These are phyloP conservation scores for Citrus inodora DNA, from an alignment of 345 rosid genomes.

Conservation along the genomic window DNA sequence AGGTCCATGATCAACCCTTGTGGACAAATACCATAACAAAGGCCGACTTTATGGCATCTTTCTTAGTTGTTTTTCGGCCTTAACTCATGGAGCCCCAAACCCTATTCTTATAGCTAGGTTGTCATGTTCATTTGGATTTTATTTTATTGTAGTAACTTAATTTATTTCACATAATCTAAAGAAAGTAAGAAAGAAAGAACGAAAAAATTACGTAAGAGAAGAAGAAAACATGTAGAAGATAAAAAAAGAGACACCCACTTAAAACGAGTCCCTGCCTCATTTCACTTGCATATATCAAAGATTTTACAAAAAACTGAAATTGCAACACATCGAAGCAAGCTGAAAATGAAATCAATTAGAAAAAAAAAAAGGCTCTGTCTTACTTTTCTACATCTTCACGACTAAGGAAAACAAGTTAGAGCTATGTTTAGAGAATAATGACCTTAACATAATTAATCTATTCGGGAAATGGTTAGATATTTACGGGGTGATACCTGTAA, in stretches of 20 bases:
- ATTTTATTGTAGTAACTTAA: neutral
- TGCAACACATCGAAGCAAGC: slow-evolving; percentile 1
- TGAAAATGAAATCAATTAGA: neutral
- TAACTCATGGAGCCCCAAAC: slow-evolving; percentile 50
- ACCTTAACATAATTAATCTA: neutral
- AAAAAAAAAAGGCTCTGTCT: neutral
- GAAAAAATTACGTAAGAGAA: neutral
- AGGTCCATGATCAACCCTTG: neutral
- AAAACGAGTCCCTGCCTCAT: neutral
- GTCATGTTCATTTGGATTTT: slow-evolving; percentile 8
- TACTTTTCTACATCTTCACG: neutral
- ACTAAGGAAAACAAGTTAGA: neutral
- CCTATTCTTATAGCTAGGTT: slow-evolving; percentile 11
- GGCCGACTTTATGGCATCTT: neutral
- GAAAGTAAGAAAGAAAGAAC: no score
- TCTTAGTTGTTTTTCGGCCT: neutral
- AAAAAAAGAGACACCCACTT: neutral
- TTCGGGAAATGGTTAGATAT: neutral
- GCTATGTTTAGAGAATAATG: neutral
- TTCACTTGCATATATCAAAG: neutral
- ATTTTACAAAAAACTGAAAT: neutral
- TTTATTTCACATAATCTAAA: neutral
- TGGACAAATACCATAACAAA: neutral
- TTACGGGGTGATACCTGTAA: neutral
- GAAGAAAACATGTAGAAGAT: slow-evolving; percentile 12